A percentile compares a stretch with the other conserved stretches of the same genome.
Evolutionary conservation across 1,284 basidiomycete genomes (phyloP).

Genomic region (Porodaedalea pini): DNA sequence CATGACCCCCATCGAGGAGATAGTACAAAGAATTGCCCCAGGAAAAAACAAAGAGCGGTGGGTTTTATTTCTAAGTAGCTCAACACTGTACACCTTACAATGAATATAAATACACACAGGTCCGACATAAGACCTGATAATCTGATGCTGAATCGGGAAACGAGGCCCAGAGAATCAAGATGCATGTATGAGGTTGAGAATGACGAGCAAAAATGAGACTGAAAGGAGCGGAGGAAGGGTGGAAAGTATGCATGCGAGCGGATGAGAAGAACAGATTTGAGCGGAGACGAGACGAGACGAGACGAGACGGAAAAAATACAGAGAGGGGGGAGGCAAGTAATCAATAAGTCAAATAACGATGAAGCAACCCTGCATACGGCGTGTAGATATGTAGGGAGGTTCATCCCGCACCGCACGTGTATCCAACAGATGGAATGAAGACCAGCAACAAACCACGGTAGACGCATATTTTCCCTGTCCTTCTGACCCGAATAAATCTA

Average conservation of each 20-base stretch:
- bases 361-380: too few species aligned
- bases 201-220: neutral
- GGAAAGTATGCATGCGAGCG: too few species aligned
- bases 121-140: neutral
- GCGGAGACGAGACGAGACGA: neutral
- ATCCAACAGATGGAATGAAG: too few species aligned
- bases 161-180: neutral
- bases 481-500: too few species aligned
- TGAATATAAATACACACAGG: neutral
- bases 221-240: neutral
- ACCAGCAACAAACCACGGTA: too few species aligned
- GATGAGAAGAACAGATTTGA: too few species aligned
- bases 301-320: neutral
- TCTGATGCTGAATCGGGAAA: neutral
- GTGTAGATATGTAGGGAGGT: too few species aligned
- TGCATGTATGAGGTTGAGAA: neutral
- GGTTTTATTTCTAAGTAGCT: neutral
- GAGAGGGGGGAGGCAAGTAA: neutral
- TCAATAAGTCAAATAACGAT: neutral
- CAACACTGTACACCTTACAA: neutral
- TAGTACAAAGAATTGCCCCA: neutral
- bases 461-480: too few species aligned
- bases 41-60: neutral
- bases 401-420: too few species aligned
- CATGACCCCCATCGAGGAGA: neutral